These are phyloP conservation scores for Botrytis fragariae DNA, from an alignment of 2,329 filamentous ascomycete species.

Conservation along the genomic window DNA sequence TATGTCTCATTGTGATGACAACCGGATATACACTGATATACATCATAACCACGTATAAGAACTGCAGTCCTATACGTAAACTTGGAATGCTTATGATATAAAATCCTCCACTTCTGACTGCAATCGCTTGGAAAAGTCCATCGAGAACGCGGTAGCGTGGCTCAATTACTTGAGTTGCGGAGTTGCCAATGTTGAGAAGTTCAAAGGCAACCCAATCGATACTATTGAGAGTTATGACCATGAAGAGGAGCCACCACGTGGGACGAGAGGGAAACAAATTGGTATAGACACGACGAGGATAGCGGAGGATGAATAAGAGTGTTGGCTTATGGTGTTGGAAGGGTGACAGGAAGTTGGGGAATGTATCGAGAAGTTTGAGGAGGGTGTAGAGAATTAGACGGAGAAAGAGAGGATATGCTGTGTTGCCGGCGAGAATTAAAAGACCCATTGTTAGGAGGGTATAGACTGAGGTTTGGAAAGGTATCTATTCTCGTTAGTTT, in stretches of 20 bases:
- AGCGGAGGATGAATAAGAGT: constrained; percentile 53
- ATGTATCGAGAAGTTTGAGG: constrained; percentile 43
- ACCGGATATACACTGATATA: constrained; percentile 64
- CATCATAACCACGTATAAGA: constrained; percentile 64
- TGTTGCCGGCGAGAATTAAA: constrained; percentile 63
- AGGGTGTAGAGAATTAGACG: constrained; percentile 57
- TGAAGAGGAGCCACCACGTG: constrained; percentile 65
- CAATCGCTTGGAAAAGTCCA: constrained; percentile 63
- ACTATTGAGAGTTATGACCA: constrained; percentile 58
- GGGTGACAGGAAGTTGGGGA: constrained; percentile 39
- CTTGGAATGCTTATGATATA: constrained; percentile 40
- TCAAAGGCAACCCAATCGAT: constrained; percentile 66
- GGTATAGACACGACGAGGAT: constrained; percentile 58
- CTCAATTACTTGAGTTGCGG: constrained; percentile 51
- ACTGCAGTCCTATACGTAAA: constrained; percentile 26
- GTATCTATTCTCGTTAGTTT: constrained; percentile 35
- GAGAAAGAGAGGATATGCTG: constrained; percentile 49
- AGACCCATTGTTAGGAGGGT: constrained; percentile 50
- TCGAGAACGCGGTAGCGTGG: constrained; percentile 56
- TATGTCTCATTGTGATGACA: constrained; percentile 62
- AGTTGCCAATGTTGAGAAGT: constrained; percentile 62
- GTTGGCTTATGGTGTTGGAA: constrained; percentile 46
- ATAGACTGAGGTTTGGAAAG: constrained; percentile 43
- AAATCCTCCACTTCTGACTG: constrained; percentile 64
- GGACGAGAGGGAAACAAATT: constrained; percentile 61